Base-by-base conservation (phyloP, 2,329 filamentous ascomycete species). In the Teratosphaeria zuluensis region DNA sequence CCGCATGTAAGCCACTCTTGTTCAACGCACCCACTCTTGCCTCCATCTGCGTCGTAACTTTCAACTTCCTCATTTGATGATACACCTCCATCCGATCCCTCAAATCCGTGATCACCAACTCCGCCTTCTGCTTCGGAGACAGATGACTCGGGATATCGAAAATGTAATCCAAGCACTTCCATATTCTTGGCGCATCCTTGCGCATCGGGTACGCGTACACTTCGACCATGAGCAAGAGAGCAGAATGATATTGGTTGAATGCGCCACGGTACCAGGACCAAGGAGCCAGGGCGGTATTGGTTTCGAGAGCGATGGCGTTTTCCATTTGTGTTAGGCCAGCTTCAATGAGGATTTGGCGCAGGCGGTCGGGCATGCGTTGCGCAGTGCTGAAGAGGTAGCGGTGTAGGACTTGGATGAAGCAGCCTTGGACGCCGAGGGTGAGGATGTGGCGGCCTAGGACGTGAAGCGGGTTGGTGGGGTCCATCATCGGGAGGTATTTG, bases 211-310 rank as follows among this genome's bases (percentile, higher is more conserved):
- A 78, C 53, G 80, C 79, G 68, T 84, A 87, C 3, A 89, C 74
- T 68, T 91, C 87, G 24, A 83, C 81, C 6, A 89, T 77, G 24
- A 92, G 75, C 1, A 91, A 77, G 33, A 91, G 77, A 0, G 87
- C 85, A 4, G 81, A 80, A 66, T 90, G 88, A 69, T 86, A 89
- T 68, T 90, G 87, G 61, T 88, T 85, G 62, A 87, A 82, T 5
- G 88, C 86, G 4, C 87, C 86, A 24, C 66, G 67, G 60, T 90
- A 90, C 88, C 88, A 91, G 1, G 77, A 73, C 86, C 87, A 91
- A 1, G 74, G 74, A 1, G 74, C 71, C 42, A 89, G 64, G 1
- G 76, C 75, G 1, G 79, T 79, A 0, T 76, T 70, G 1, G 77
- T 80, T 58, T 85, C 82, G 11, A 85, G 72, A 8, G 74, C 73